Percentiles rank a stretch among this genome's conserved stretches.
Evolutionary conservation across 73 alveolate species (phyloP).

Genomic region (Paramecium biaurelia): DNA sequence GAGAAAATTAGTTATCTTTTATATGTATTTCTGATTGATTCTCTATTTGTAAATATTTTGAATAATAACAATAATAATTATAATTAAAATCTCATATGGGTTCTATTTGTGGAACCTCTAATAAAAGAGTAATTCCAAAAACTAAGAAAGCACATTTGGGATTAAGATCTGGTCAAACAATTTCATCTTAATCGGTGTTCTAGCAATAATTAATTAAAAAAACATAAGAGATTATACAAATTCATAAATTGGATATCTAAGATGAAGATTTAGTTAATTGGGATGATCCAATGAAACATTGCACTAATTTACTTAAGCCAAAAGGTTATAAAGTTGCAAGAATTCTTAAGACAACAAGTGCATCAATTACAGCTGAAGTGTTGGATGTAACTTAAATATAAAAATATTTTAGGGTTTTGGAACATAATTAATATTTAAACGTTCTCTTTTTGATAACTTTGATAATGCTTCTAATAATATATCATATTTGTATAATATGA

Average conservation of each 20-base stretch:
- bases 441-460: neutral
- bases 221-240: neutral
- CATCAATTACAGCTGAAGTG: slow-evolving; percentile 8
- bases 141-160: slow-evolving; percentile 7
- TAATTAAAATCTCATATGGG: neutral
- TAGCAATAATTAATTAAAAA: neutral
- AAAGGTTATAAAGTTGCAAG: neutral
- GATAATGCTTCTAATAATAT: slow-evolving; percentile 31
- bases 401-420: neutral
- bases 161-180: slow-evolving; percentile 9
- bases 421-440: slow-evolving; percentile 29
- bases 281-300: slow-evolving; percentile 43
- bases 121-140: slow-evolving; percentile 19
- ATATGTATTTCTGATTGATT: neutral
- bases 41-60: neutral
- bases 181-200: neutral
- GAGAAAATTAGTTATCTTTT: neutral
- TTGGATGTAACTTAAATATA: neutral
- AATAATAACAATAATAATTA: neutral
- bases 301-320: neutral
- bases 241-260: neutral
- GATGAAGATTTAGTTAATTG: slow-evolving; percentile 27
- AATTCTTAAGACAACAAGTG: neutral
- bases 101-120: neutral
- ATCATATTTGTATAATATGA: slow-evolving; percentile 29